phyloP scores from a whole-genome alignment of 2,329 filamentous ascomycete species.

The Beauveria brongniartii region DNA sequence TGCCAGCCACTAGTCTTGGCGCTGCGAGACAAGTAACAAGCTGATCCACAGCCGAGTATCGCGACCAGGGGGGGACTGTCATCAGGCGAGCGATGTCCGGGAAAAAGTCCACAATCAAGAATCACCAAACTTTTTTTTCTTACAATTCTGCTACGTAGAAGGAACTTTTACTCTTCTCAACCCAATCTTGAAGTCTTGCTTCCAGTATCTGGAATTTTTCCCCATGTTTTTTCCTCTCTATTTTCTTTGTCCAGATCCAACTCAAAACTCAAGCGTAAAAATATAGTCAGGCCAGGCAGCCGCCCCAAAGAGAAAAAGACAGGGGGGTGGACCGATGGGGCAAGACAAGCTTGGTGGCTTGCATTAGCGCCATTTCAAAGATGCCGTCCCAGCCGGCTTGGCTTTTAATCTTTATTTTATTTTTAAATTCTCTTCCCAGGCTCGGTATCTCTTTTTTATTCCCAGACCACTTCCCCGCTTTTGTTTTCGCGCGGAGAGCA shows the following conservation, averaged over 20 bases:
- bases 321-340: conserved; percentile 2
- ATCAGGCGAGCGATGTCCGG: not conserved
- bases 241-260: not conserved
- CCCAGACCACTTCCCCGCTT: not conserved
- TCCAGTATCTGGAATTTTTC: no score
- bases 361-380: conserved; percentile 22
- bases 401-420: conserved; percentile 12
- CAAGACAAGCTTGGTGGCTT: conserved; percentile 13
- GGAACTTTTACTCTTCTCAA: fast-evolving
- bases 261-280: conserved; percentile 18
- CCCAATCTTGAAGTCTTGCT: not conserved
- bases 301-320: not conserved
- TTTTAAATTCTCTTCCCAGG: not conserved
- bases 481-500: not conserved
- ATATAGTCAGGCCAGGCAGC: not conserved
- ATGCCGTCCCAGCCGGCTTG: conserved; percentile 34
- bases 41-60: conserved; percentile 6
- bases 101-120: no score
- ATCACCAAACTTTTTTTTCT: no score
- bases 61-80: no score
- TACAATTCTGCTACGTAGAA: no score
- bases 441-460: not conserved
- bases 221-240: not conserved
- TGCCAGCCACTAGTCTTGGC: conserved; percentile 38
- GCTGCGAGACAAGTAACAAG: conserved; percentile 14